A percentile compares a stretch with the other conserved stretches of the same genome.
phyloP scores from a whole-genome alignment of 106 monocot genomes.

The Phalaenopsis aphrodite region DNA sequence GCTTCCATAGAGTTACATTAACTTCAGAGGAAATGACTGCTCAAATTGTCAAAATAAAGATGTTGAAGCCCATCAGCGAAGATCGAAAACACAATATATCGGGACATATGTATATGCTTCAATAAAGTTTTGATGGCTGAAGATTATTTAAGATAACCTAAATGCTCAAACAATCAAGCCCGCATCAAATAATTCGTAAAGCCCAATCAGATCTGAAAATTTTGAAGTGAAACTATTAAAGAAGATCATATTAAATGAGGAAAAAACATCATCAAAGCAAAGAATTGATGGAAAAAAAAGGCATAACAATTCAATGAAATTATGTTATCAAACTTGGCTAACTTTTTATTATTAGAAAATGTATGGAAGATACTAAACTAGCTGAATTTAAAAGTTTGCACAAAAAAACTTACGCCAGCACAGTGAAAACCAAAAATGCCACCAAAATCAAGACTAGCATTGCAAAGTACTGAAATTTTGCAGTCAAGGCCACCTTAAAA shows the following conservation, averaged over 20 bases:
- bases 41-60: too few species aligned
- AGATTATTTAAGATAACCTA: too few species aligned
- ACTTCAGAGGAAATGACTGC: too few species aligned
- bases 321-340: too few species aligned
- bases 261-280: background rate
- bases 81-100: too few species aligned
- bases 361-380: background rate
- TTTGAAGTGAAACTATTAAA: background rate
- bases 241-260: background rate
- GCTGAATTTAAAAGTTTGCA: background rate
- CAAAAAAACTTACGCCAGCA: constrained; percentile 65
- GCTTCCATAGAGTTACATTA: too few species aligned
- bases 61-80: too few species aligned
- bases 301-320: background rate
- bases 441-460: constrained; percentile 73
- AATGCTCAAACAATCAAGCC: background rate
- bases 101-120: too few species aligned
- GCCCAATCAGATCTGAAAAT: background rate
- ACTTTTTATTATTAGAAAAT: too few species aligned
- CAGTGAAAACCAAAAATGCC: constrained; percentile 78
- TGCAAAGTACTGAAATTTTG: constrained; percentile 53
- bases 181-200: background rate
- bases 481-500: constrained; percentile 46
- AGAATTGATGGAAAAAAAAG: background rate
- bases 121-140: too few species aligned